A percentile compares a stretch with the other conserved stretches of the same genome.
Conservation (phyloP, 2,329 filamentous ascomycete genomes). For the Alternaria sp. region DNA sequence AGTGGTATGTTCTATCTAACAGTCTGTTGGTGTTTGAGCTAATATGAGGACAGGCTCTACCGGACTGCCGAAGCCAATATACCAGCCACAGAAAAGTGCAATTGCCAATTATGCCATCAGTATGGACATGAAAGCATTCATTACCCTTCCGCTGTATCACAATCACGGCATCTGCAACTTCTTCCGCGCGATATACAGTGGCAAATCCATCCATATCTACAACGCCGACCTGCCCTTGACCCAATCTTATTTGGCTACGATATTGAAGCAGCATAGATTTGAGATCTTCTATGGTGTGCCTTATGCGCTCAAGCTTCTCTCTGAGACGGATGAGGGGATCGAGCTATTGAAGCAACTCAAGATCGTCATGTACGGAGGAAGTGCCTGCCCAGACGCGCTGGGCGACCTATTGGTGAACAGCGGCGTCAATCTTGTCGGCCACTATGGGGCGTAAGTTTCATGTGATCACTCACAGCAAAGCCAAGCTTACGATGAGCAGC, state of each 20-base stretch:
- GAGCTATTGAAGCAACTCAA: conserved; percentile 56
- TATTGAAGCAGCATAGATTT: conserved; percentile 39
- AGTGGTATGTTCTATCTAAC: conserved; percentile 25
- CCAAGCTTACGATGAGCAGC: conserved; percentile 35
- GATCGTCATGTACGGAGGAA: conserved; percentile 64
- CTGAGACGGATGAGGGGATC: conserved; percentile 64
- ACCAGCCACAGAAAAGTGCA: conserved; percentile 57
- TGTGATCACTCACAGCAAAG: background rate
- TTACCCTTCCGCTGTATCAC: conserved; percentile 31
- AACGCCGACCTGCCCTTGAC: conserved; percentile 35
- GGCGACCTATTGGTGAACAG: conserved; percentile 60
- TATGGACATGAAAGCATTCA: conserved; percentile 31
- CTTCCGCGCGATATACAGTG: conserved; percentile 31
- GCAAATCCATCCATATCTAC: conserved; percentile 33
- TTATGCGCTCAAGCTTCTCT: conserved; percentile 68
- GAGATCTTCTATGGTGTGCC: conserved; percentile 69
- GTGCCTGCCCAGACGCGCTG: conserved; percentile 64
- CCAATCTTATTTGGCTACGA: conserved; percentile 20
- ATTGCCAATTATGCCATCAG: conserved; percentile 28
- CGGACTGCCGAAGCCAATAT: conserved; percentile 68
- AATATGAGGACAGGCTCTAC: conserved; percentile 57
- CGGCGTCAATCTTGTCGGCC: conserved; percentile 62
- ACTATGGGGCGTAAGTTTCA: conserved; percentile 60
- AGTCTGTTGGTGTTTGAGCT: background rate
- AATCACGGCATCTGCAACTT: conserved; percentile 38